Conservation (phyloP, 2,329 filamentous ascomycete genomes). For the Aspergillus niger region DNA sequence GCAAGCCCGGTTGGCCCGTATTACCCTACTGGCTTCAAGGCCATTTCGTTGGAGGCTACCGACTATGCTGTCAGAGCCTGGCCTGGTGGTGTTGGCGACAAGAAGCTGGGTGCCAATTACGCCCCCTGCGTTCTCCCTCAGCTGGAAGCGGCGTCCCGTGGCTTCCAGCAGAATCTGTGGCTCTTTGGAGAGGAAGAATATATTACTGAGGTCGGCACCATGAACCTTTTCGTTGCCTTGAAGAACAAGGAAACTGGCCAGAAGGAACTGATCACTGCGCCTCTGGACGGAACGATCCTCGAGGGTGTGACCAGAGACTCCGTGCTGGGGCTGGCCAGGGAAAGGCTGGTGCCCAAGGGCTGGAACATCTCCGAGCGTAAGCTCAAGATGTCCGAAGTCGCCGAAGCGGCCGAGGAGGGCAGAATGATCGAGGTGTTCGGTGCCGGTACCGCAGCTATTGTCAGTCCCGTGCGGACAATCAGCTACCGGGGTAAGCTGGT, state of each 20-base stretch:
- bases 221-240: conserved; percentile 94
- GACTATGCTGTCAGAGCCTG: conserved; percentile 96
- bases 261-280: conserved; percentile 92
- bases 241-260: conserved; percentile 83
- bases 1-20: conserved; percentile 96
- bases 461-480: conserved; percentile 86
- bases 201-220: conserved; percentile 95
- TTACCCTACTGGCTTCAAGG: conserved; percentile 98
- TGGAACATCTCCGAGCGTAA: conserved; percentile 89
- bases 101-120: conserved; percentile 98
- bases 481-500: conserved; percentile 82
- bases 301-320: conserved; percentile 94
- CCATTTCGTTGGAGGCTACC: conserved; percentile 90
- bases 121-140: conserved; percentile 99
- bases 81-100: conserved; percentile 96
- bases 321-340: conserved; percentile 79
- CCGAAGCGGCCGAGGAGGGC: conserved; percentile 79
- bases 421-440: conserved; percentile 92
- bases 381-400: conserved; percentile 85
- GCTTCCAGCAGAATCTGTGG: conserved; percentile 98
- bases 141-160: conserved; percentile 82
- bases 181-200: conserved; percentile 94
- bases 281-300: conserved; percentile 93
- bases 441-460: conserved; percentile 88
- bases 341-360: conserved; percentile 79